phyloP scores from a whole-genome alignment of 139 green algal genomes.

The Chlamydomonas schloesseri region DNA sequence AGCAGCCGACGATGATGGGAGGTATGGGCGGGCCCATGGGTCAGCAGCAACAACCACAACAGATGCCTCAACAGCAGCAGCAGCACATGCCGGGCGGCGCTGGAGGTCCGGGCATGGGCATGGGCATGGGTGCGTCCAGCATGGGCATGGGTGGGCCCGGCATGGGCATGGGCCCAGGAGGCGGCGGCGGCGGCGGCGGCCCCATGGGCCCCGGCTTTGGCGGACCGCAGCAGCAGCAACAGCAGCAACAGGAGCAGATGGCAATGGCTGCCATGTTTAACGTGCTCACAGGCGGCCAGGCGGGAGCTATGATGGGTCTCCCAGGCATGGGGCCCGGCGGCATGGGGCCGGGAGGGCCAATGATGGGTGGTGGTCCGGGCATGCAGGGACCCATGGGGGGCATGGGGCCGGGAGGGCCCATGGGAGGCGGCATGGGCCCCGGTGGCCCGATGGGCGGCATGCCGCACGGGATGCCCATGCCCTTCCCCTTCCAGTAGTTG shows the following conservation, averaged over 20 bases:
- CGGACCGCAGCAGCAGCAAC: no score
- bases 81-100: no score
- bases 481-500: conserved; percentile 23
- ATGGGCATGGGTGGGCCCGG: background rate
- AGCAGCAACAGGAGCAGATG: no score
- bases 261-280: no score
- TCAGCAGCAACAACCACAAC: no score
- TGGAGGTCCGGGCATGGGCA: background rate
- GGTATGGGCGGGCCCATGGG: background rate
- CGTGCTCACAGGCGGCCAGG: no score
- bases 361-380: background rate
- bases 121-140: background rate
- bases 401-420: background rate
- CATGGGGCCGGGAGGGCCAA: background rate
- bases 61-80: no score
- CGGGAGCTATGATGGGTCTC: background rate
- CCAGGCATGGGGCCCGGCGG: conserved; percentile 1
- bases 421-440: background rate
- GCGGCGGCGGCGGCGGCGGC: no score
- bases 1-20: background rate
- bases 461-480: conserved; percentile 24
- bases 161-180: background rate
- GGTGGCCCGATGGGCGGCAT: conserved; percentile 8
- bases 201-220: background rate
- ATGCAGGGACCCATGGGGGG: background rate